Percentiles rank a stretch among this genome's conserved stretches.
phyloP scores from a whole-genome alignment of 2,329 filamentous ascomycete species.

The Phyllachora maydis region DNA sequence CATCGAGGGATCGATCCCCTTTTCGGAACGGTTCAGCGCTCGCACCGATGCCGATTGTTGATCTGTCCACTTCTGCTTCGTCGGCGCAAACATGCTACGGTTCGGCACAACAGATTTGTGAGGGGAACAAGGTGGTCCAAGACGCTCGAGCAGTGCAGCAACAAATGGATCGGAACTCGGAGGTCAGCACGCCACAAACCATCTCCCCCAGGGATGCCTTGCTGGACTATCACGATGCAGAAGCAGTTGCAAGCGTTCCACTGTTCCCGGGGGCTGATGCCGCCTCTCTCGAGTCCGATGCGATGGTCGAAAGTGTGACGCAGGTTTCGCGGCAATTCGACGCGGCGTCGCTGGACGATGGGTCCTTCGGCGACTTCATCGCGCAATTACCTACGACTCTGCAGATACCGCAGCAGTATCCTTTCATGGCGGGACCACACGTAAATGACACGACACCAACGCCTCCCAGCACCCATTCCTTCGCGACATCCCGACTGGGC shows the following conservation, averaged over 20 bases:
- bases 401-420: slow-evolving; percentile 27
- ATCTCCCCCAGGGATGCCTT: slow-evolving; percentile 90
- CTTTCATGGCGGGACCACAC: slow-evolving; percentile 19
- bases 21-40: slow-evolving; percentile 55
- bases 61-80: slow-evolving; percentile 15
- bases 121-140: slow-evolving; percentile 38
- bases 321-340: slow-evolving; percentile 5
- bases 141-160: slow-evolving; percentile 26
- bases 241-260: slow-evolving; percentile 48
- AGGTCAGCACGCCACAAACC: slow-evolving; percentile 46
- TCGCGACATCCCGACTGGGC: slow-evolving; percentile 18
- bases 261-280: slow-evolving; percentile 50
- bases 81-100: slow-evolving; percentile 18
- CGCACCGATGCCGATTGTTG: slow-evolving; percentile 21
- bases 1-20: slow-evolving; percentile 52
- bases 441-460: slow-evolving; percentile 16
- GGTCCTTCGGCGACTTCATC: slow-evolving; percentile 3
- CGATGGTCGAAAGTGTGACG: slow-evolving; percentile 17
- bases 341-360: slow-evolving; percentile 5
- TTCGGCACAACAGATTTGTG: slow-evolving; percentile 36
- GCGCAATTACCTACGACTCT: slow-evolving; percentile 15
- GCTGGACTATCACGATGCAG: slow-evolving; percentile 61
- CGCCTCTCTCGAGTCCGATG: slow-evolving; percentile 18
- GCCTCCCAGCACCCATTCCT: slow-evolving; percentile 8
- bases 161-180: slow-evolving; percentile 16